Evolutionary conservation across 805 yeast species (phyloP).

Genomic region (Pichia thaimueangensis): DNA sequence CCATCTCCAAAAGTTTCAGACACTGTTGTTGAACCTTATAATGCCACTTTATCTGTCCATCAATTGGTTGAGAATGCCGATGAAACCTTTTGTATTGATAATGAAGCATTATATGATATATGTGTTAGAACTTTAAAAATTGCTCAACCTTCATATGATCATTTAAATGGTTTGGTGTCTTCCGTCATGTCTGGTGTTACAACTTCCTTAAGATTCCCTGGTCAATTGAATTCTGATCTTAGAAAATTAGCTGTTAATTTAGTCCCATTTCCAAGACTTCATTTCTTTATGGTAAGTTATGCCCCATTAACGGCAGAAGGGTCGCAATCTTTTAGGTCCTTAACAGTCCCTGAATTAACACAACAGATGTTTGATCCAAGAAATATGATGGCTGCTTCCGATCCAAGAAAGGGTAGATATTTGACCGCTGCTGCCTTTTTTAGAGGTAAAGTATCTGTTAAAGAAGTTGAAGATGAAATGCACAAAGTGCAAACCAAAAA

Average conservation of each 20-base stretch:
- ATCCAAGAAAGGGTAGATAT: constrained; percentile 86
- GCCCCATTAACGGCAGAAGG: constrained; percentile 85
- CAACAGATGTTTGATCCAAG: constrained; percentile 90
- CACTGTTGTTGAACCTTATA: constrained; percentile 93
- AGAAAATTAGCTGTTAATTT: constrained; percentile 90
- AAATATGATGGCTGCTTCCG: constrained; percentile 95
- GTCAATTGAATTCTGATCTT: constrained; percentile 88
- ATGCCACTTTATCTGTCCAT: constrained; percentile 84
- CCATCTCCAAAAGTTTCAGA: constrained; percentile 90
- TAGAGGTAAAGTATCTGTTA: constrained; percentile 87
- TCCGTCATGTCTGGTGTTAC: constrained; percentile 95
- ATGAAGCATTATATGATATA: constrained; percentile 87
- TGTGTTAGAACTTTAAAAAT: constrained; percentile 82
- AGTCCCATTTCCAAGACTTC: constrained; percentile 93
- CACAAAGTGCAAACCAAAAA: constrained; percentile 75
- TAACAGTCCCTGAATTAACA: constrained; percentile 85
- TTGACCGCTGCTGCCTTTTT: constrained; percentile 90
- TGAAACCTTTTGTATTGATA: constrained; percentile 92
- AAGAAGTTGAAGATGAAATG: constrained; percentile 94
- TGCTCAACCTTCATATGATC: constrained; percentile 69
- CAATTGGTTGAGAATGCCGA: constrained; percentile 87
- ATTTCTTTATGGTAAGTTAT: constrained; percentile 92
- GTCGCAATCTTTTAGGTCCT: constrained; percentile 74
- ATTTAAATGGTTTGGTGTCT: constrained; percentile 77
- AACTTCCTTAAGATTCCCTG: constrained; percentile 89